Evolutionary conservation across 768 basidiomycete genomes (phyloP), one percentile per base, ranked within the genome.

Genomic region (Trichaptum fuscoviolaceum): DNA sequence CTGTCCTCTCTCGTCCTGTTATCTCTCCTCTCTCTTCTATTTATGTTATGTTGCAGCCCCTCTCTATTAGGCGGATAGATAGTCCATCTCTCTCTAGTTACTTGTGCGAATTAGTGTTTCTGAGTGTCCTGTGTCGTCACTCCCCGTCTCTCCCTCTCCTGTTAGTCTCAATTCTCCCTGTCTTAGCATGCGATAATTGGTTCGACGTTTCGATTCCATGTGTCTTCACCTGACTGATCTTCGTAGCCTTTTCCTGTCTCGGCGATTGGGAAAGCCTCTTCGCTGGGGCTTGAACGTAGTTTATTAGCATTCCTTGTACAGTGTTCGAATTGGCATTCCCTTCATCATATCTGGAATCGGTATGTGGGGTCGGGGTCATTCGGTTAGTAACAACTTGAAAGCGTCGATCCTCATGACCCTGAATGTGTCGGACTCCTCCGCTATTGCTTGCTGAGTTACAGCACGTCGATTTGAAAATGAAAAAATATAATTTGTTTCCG

Each of bases 1-100:
- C 10, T 52, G 10, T 52, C 42, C 20, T 20, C 42, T 52, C 42
- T 52, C 42, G 42, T 52, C 20, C 42, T 52, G 42, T 52, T 52
- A 12, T 52, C 12, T 52, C 42, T 52, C 20, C 20, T 52, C 42
- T 52, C 42, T 52, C 42, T 52, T 52, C 20, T 52, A 52, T 52
- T 52, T 52, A 52, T 52, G 42, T 52, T 52, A 52, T 52, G 42
- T 52, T 52, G 42, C 42, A 52, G 42, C 42, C 42, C 42, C 42
- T 52, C 42, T 52, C 42, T 52, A 52, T 52, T 52, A 52, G 42
- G 42, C 42, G 42, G 42, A 52, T 52, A 52, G 42, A 52, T 52
- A 52, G 42, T 52, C 42, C 42, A 52, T 52, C 42, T 52, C 42
- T 52, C 42, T 15, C 30, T 52, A 52, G 42, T 52, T 52, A 52